Conservation (phyloP, 139 green algal species). For the Chlamydomonas schloesseri region DNA sequence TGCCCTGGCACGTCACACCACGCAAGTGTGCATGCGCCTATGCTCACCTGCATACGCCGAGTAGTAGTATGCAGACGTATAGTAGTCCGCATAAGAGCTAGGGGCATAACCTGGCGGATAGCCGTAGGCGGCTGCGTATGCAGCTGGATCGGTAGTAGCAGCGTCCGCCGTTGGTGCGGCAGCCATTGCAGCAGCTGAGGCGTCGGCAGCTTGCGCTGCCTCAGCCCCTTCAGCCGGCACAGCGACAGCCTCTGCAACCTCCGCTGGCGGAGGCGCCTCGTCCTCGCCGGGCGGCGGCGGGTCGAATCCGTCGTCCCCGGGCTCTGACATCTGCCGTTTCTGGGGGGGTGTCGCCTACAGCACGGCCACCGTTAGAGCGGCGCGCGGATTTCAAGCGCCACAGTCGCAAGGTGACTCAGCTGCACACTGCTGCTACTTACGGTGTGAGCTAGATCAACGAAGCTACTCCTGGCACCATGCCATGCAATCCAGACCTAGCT, state of each 20-base stretch:
- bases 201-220: not conserved
- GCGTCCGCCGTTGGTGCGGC: not conserved
- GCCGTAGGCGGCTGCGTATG: slow-evolving; percentile 29
- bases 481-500: too few species aligned
- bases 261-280: not conserved
- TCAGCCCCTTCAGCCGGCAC: not conserved
- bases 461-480: too few species aligned
- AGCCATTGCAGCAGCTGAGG: not conserved
- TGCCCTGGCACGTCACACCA: too few species aligned
- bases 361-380: too few species aligned
- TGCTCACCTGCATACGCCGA: slow-evolving; percentile 23
- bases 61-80: slow-evolving; percentile 33
- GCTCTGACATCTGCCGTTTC: too few species aligned
- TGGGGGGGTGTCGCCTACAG: too few species aligned
- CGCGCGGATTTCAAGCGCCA: too few species aligned
- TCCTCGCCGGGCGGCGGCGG: slow-evolving; percentile 26
- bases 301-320: not conserved
- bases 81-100: slow-evolving; percentile 38
- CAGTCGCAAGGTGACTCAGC: too few species aligned
- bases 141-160: slow-evolving; percentile 4
- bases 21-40: too few species aligned
- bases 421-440: too few species aligned
- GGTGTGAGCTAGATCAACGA: too few species aligned
- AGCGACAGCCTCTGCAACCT: too few species aligned
- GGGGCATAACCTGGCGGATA: slow-evolving; percentile 40